Conservation (phyloP, 768 basidiomycete species). For the Tylopilus sp. region DNA sequence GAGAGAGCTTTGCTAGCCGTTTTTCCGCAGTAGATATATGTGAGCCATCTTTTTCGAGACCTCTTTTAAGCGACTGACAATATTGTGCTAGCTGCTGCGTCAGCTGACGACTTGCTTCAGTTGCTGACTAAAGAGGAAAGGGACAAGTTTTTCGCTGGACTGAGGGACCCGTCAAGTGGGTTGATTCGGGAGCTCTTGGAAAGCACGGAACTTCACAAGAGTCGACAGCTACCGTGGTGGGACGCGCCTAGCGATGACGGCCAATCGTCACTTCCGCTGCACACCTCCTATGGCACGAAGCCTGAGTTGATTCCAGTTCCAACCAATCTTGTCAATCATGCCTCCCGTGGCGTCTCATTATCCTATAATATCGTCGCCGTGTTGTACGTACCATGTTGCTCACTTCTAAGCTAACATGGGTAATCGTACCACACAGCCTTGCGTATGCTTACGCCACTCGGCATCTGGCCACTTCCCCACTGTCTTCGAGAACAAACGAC, state of each 20-base stretch:
- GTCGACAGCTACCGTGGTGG: conserved; percentile 75
- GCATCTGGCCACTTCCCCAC: conserved; percentile 54
- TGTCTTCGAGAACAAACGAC: conserved; percentile 42
- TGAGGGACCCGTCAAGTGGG: conserved; percentile 61
- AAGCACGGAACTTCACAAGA: conserved; percentile 50
- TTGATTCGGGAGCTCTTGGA: conserved; percentile 57
- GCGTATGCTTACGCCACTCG: conserved; percentile 69
- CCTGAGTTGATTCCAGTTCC: conserved; percentile 50
- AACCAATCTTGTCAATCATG: conserved; percentile 38
- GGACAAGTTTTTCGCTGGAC: conserved; percentile 52
- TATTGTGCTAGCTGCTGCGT: conserved; percentile 44
- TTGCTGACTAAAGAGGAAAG: conserved; percentile 59
- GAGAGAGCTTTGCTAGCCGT: conserved; percentile 45
- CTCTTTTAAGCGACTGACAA: not conserved
- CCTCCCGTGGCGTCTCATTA: conserved; percentile 40
- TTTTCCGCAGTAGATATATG: conserved; percentile 62
- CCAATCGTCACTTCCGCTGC: not conserved
- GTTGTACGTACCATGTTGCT: conserved; percentile 44
- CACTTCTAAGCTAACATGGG: not conserved
- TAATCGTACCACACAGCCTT: conserved; percentile 42
- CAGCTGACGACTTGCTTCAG: conserved; percentile 58
- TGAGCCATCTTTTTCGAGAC: conserved; percentile 28
- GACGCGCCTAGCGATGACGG: conserved; percentile 29
- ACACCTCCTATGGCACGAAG: conserved; percentile 32
- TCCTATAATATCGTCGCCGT: conserved; percentile 69